These are phyloP conservation scores for Fusarium udum DNA, from an alignment of 2,329 filamentous ascomycete species.

Conservation along the genomic window DNA sequence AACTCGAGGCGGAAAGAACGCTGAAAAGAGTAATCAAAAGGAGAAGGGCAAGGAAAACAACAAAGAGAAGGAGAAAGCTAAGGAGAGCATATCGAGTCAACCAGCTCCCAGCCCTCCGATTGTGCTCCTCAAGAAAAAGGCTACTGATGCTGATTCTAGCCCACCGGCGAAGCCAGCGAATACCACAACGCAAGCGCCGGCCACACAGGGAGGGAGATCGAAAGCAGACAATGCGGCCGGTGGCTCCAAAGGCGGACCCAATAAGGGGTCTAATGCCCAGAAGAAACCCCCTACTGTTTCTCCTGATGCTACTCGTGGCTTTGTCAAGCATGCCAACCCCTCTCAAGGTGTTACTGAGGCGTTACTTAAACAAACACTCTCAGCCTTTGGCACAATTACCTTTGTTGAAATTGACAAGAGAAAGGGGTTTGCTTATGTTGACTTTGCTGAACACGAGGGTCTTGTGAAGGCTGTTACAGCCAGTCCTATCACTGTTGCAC, in stretches of 20 bases:
- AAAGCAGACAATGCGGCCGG: slow-evolving; percentile 35
- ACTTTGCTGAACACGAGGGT: slow-evolving; percentile 78
- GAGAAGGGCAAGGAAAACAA: slow-evolving; percentile 51
- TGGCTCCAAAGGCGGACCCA: slow-evolving; percentile 32
- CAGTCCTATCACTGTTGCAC: slow-evolving; percentile 83
- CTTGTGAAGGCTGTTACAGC: slow-evolving; percentile 82
- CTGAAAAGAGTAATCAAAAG: slow-evolving; percentile 51
- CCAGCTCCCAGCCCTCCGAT: slow-evolving; percentile 48
- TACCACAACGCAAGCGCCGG: slow-evolving; percentile 34
- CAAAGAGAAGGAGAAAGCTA: slow-evolving; percentile 40
- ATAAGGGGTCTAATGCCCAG: slow-evolving; percentile 43
- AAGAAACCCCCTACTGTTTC: slow-evolving; percentile 47
- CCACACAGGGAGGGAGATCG: slow-evolving; percentile 45
- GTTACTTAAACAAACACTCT: slow-evolving; percentile 77
- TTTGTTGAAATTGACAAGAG: slow-evolving; percentile 93
- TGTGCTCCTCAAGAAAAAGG: slow-evolving; percentile 54
- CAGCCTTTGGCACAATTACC: slow-evolving; percentile 76
- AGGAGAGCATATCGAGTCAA: slow-evolving; percentile 28
- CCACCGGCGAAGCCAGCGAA: slow-evolving; percentile 40
- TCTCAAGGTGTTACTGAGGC: slow-evolving; percentile 92
- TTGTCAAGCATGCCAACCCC: slow-evolving; percentile 84
- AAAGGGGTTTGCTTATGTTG: slow-evolving; percentile 93
- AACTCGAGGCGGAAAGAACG: slow-evolving; percentile 51
- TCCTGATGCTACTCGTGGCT: slow-evolving; percentile 70
- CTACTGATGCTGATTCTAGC: slow-evolving; percentile 39